A percentile compares a stretch with the other conserved stretches of the same genome.
Conservation (phyloP, 306 rosid species). For the Corylus heterophylla region DNA sequence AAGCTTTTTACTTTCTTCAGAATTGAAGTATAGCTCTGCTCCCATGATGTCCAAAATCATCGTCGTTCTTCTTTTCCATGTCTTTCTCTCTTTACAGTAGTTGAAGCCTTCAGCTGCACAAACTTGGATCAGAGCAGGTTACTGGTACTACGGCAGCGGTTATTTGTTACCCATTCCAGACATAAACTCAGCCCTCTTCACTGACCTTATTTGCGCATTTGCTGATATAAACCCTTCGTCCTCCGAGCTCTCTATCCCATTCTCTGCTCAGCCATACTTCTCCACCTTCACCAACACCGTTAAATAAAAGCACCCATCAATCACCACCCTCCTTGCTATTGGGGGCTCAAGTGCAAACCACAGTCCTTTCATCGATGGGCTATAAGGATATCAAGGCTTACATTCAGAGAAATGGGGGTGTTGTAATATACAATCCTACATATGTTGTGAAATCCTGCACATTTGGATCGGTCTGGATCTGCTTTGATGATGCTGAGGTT, state of each 20-base stretch:
- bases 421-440: not conserved
- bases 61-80: too few species aligned
- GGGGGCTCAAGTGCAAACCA: conserved; percentile 28
- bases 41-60: too few species aligned
- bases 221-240: conserved; percentile 29
- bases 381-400: not conserved
- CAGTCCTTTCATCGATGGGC: not conserved
- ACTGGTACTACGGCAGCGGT: conserved; percentile 33
- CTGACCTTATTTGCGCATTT: conserved; percentile 44
- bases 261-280: conserved; percentile 28
- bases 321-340: conserved; percentile 42
- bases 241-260: conserved; percentile 30
- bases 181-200: conserved; percentile 41
- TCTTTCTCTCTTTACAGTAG: too few species aligned
- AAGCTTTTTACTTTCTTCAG: too few species aligned
- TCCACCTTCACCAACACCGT: conserved; percentile 36
- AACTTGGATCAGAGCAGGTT: conserved; percentile 48
- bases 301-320: conserved; percentile 36
- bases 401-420: not conserved
- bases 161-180: conserved; percentile 26
- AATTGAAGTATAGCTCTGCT: too few species aligned
- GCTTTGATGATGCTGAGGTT: conserved; percentile 36
- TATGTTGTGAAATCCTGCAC: not conserved
- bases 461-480: not conserved
- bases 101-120: not conserved